Percentiles rank a stretch among this genome's conserved stretches.
phyloP scores from a whole-genome alignment of 768 basidiomycete genomes.

The Boletus speciosus region DNA sequence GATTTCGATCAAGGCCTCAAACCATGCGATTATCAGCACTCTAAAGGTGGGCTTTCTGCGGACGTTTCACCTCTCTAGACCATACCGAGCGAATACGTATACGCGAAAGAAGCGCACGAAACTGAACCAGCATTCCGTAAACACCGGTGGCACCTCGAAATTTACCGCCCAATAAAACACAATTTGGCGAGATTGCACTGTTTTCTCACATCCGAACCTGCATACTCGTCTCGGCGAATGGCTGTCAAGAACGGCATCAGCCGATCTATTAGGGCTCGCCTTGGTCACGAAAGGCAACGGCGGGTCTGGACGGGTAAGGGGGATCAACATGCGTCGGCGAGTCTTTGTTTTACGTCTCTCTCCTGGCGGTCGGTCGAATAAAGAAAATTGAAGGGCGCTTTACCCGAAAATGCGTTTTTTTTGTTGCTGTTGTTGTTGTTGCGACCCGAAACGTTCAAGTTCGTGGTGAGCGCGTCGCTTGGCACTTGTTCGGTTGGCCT shows the following conservation, averaged over 20 bases:
- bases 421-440: constrained; percentile 1
- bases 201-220: background rate
- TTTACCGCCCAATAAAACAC: constrained; percentile 2
- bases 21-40: too few relatives aligned
- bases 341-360: constrained; percentile 22
- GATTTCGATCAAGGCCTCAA: background rate
- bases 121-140: constrained; percentile 15
- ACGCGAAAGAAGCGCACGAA: constrained; percentile 11
- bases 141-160: background rate
- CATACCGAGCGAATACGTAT: constrained; percentile 4
- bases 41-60: constrained; percentile 1
- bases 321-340: constrained; percentile 20
- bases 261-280: background rate
- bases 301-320: background rate
- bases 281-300: background rate
- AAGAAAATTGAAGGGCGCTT: constrained; percentile 14
- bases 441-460: background rate
- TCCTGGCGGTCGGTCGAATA: constrained; percentile 12
- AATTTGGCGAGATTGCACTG: background rate
- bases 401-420: background rate
- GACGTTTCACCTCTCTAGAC: constrained; percentile 17
- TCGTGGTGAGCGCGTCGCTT: background rate
- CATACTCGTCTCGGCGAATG: background rate
- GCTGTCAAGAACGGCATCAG: constrained; percentile 11
- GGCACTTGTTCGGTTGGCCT: constrained; percentile 1